Conservation (phyloP, 768 basidiomycete species). For the Asterophora lycoperdoides region DNA sequence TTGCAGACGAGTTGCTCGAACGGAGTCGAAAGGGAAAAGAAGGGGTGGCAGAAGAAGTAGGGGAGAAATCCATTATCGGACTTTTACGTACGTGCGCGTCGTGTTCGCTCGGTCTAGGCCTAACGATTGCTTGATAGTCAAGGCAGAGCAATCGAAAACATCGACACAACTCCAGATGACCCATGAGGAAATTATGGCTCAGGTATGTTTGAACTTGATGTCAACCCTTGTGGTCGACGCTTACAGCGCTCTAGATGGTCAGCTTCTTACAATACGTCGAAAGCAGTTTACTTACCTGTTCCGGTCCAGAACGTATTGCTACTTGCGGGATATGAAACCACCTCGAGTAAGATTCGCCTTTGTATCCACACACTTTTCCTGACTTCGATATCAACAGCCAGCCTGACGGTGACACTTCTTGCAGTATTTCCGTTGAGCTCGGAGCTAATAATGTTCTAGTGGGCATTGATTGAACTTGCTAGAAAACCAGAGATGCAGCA, state of each 20-base stretch:
- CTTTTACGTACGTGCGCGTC: conserved; percentile 7
- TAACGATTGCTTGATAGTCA: conserved; percentile 25
- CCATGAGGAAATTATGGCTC: conserved; percentile 38
- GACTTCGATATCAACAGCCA: conserved; percentile 21
- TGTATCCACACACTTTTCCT: background rate
- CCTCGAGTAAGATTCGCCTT: conserved; percentile 33
- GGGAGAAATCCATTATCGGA: conserved; percentile 32
- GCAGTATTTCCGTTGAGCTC: background rate
- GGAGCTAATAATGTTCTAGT: conserved; percentile 25
- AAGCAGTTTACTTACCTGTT: background rate
- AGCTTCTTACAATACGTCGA: background rate
- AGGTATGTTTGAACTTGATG: conserved; percentile 24
- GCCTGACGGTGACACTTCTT: conserved; percentile 28
- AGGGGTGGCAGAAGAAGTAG: conserved; percentile 17
- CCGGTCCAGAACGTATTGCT: conserved; percentile 31
- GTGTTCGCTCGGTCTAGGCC: background rate
- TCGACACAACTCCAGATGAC: conserved; percentile 26
- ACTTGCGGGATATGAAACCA: conserved; percentile 50
- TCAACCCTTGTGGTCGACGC: background rate
- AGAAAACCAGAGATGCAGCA: conserved; percentile 40
- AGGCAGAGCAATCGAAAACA: conserved; percentile 25
- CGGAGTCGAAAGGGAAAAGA: conserved; percentile 31
- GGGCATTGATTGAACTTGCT: conserved; percentile 56
- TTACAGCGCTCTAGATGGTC: conserved; percentile 13
- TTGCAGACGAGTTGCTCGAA: conserved; percentile 37